Evolutionary conservation across 2,329 filamentous ascomycete species (phyloP).

Genomic region (Lomentospora prolificans): DNA sequence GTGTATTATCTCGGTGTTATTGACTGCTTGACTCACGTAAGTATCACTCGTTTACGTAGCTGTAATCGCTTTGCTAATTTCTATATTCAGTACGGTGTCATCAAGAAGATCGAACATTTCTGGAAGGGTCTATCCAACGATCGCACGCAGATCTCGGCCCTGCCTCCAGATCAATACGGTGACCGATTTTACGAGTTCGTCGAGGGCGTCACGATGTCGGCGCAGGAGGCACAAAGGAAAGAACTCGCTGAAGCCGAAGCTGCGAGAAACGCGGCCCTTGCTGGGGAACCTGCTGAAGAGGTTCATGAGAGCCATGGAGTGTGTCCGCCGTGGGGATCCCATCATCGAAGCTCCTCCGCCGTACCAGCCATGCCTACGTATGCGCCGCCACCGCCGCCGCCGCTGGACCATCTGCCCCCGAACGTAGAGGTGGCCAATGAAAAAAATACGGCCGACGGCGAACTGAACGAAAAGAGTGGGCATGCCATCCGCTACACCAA

Average conservation of each 20-base stretch:
- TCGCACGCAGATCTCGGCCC: constrained; percentile 80
- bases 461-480: constrained; percentile 28
- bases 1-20: constrained; percentile 98
- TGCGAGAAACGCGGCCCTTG: constrained; percentile 39
- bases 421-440: constrained; percentile 45
- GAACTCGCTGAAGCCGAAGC: constrained; percentile 46
- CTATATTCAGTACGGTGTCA: constrained; percentile 64
- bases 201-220: constrained; percentile 78
- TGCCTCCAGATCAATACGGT: constrained; percentile 83
- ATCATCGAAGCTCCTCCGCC: constrained; percentile 20
- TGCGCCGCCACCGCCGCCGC: constrained; percentile 32
- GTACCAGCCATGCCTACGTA: constrained; percentile 36
- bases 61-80: constrained; percentile 10
- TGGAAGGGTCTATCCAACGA: constrained; percentile 87
- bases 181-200: constrained; percentile 93
- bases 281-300: constrained; percentile 18
- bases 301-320: constrained; percentile 23
- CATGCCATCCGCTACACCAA: not conserved
- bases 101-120: constrained; percentile 94
- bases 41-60: constrained; percentile 27
- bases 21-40: constrained; percentile 92
- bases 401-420: constrained; percentile 19
- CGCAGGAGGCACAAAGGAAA: constrained; percentile 64
- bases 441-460: not conserved
- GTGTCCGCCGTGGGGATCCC: constrained; percentile 27